Percentiles rank a stretch among this genome's conserved stretches.
These are phyloP conservation scores for Ustulina deusta DNA, from an alignment of 2,329 filamentous ascomycete species.

Conservation along the genomic window DNA sequence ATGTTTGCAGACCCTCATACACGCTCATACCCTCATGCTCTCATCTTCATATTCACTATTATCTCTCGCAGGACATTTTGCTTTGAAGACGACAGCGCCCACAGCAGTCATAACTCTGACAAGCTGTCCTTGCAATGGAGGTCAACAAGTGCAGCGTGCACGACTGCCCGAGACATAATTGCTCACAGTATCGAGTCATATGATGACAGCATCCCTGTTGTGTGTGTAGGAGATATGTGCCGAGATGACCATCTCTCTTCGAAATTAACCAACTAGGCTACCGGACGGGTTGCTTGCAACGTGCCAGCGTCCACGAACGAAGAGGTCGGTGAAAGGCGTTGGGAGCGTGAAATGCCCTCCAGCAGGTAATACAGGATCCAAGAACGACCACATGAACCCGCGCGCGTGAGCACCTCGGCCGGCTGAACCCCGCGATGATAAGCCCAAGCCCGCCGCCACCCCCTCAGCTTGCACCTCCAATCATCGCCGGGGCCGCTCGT, in stretches of 20 bases:
- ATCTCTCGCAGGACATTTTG: no score
- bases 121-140: not conserved
- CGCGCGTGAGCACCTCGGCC: slow-evolving; percentile 36
- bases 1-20: no score
- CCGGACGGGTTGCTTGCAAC: not conserved
- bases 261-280: not conserved
- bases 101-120: not conserved
- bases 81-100: not conserved
- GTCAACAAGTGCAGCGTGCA: not conserved
- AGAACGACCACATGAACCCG: slow-evolving; percentile 14
- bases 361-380: not conserved
- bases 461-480: not conserved
- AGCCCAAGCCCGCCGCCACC: not conserved
- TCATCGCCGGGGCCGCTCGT: slow-evolving; percentile 1
- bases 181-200: slow-evolving; percentile 16
- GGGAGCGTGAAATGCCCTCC: not conserved
- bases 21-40: no score
- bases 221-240: no score
- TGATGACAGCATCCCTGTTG: slow-evolving; percentile 13
- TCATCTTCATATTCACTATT: no score
- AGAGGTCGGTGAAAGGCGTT: not conserved
- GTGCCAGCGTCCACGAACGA: slow-evolving; percentile 1
- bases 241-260: not conserved
- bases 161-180: slow-evolving; percentile 15
- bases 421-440: slow-evolving; percentile 21